Conservation (phyloP, 1,284 basidiomycete genomes). For the Schizophyllum amplum region DNA sequence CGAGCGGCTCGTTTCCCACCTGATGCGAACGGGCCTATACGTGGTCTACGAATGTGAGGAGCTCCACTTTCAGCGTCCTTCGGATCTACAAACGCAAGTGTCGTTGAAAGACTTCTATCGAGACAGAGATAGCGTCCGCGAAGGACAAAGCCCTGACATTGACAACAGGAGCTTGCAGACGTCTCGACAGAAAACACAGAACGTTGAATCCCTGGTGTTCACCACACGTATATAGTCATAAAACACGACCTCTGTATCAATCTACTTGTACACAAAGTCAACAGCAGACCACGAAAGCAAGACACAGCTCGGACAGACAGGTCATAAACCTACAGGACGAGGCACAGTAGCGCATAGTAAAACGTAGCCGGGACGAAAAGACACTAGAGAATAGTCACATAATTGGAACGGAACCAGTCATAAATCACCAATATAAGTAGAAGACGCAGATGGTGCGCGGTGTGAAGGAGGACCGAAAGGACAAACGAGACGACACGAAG, state of each 20-base stretch:
- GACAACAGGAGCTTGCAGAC: too few species aligned
- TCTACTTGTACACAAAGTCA: background rate
- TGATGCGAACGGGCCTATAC: background rate
- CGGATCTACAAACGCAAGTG: too few species aligned
- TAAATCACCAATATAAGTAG: background rate
- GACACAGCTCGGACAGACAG: background rate
- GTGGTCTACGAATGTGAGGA: too few species aligned
- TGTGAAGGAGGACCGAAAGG: background rate
- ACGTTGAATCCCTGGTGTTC: too few species aligned
- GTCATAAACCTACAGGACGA: background rate
- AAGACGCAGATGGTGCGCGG: background rate
- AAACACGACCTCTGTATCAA: background rate
- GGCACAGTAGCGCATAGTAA: background rate
- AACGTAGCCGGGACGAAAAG: background rate
- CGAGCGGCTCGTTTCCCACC: background rate
- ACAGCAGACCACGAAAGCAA: background rate
- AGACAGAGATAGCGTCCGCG: too few species aligned
- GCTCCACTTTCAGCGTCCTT: too few species aligned
- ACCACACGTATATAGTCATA: background rate
- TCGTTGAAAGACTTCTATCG: too few species aligned
- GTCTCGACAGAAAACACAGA: too few species aligned
- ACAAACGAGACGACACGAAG: background rate
- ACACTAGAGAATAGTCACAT: too few species aligned
- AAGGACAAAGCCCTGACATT: too few species aligned
- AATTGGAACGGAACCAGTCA: too few species aligned